Conservation (phyloP, 768 basidiomycete genomes). For the Pleurotus pulmonarius region DNA sequence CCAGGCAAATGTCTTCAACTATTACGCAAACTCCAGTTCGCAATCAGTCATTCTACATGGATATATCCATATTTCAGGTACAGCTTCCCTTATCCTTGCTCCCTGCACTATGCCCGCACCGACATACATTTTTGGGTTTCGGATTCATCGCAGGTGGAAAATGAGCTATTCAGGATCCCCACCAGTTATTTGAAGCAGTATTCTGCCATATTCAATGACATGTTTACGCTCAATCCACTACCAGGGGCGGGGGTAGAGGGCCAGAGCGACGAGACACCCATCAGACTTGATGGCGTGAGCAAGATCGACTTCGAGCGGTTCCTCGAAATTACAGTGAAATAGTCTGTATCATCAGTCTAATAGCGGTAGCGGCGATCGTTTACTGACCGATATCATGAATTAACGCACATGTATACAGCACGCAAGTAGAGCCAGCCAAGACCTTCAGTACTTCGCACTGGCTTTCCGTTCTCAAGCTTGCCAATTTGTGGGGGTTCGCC, state of each 20-base stretch:
- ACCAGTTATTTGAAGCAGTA: slow-evolving; percentile 27
- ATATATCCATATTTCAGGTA: too few relatives aligned
- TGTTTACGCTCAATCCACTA: slow-evolving; percentile 23
- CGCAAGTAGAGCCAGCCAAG: too few relatives aligned
- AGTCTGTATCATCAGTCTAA: too few relatives aligned
- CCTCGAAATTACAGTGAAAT: neutral
- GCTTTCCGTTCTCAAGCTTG: neutral
- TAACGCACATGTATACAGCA: too few relatives aligned
- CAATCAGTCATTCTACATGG: too few relatives aligned
- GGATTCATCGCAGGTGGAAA: slow-evolving; percentile 27
- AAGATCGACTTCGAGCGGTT: slow-evolving; percentile 2
- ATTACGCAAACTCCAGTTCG: too few relatives aligned
- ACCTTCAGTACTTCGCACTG: neutral
- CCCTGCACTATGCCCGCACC: too few relatives aligned
- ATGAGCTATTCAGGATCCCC: slow-evolving; percentile 34
- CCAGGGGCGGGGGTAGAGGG: neutral
- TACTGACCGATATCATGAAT: too few relatives aligned
- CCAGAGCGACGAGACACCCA: neutral
- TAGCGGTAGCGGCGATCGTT: too few relatives aligned
- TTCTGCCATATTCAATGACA: slow-evolving; percentile 29
- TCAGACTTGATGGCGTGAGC: neutral
- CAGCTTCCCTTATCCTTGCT: too few relatives aligned
- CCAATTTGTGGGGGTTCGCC: slow-evolving; percentile 1
- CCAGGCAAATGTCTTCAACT: too few relatives aligned
- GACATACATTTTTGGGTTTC: too few relatives aligned